Evolutionary conservation across 805 yeast genomes (phyloP), one percentile per base, ranked within the genome.

Genomic region (Pichia insulana): DNA sequence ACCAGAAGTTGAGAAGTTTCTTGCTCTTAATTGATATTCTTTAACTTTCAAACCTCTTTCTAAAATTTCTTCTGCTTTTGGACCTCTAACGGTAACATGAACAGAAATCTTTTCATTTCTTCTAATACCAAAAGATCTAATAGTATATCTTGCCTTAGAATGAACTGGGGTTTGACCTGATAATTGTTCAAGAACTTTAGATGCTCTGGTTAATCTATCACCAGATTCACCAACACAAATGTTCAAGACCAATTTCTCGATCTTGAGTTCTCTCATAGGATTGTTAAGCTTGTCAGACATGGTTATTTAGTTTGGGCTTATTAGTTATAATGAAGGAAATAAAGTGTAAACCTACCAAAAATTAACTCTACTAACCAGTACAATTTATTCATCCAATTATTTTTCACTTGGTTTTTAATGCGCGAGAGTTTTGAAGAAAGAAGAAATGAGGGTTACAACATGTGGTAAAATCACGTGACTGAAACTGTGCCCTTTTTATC

Each of bases 81-180:
- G 97, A 65, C 98, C 98, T 80, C 98, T 88, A 73, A 92, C 80
- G 70, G 98, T 92, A 58, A 92, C 98, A 76, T 92, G 98, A 61
- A 89, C 97, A 57, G 98, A 87, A 68, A 92, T 92, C 83, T 92
- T 90, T 76, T 92, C 98, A 78, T 92, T 92, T 86, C 98, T 87
- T 83, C 98, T 89, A 82, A 92, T 92, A 83, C 97, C 96, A 75
- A 92, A 92, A 55, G 97, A 85, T 84, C 98, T 88, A 66, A 92
- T 97, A 58, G 98, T 92, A 87, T 92, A 92, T 80, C 98, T 86
- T 65, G 98, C 98, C 83, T 92, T 92, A 64, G 97, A 89, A 74
- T 86, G 96, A 63, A 92, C 98, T 71, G 98, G 98, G 65, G 98
- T 92, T 79, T 92, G 98, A 89, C 98, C 98, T 62, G 97, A 90